Conservation (phyloP, 2,329 filamentous ascomycete species). For the Aspergillus sp. region DNA sequence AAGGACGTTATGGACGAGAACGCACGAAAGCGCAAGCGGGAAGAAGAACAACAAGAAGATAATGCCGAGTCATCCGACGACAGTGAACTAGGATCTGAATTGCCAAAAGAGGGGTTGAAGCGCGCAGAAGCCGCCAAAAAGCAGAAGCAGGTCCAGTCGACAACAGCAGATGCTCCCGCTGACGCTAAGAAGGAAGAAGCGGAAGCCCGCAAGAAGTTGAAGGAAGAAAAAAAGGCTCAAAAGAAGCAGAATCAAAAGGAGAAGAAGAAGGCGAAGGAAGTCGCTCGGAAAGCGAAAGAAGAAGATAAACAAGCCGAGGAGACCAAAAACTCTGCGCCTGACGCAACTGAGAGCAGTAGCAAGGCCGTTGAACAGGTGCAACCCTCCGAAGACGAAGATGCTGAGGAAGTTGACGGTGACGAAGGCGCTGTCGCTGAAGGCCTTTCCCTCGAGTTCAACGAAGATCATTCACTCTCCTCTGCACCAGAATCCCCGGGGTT, state of each 20-base stretch:
- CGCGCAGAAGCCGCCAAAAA: conserved; percentile 52
- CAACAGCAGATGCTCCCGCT: conserved; percentile 27
- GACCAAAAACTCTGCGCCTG: conserved; percentile 21
- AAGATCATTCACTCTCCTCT: conserved; percentile 45
- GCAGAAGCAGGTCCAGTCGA: conserved; percentile 55
- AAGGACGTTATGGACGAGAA: conserved; percentile 94
- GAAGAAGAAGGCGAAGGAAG: conserved; percentile 51
- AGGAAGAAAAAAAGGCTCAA: conserved; percentile 45
- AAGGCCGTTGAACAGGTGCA: conserved; percentile 25
- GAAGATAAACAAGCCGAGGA: conserved; percentile 37
- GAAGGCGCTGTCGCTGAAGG: conserved; percentile 53
- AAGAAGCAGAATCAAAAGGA: conserved; percentile 58
- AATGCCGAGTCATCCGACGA: conserved; percentile 50
- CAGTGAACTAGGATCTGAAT: conserved; percentile 46
- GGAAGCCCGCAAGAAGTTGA: conserved; percentile 42
- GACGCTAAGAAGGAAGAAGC: conserved; percentile 35
- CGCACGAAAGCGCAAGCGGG: conserved; percentile 75
- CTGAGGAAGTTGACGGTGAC: conserved; percentile 32
- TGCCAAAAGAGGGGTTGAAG: conserved; percentile 68
- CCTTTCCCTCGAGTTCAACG: conserved; percentile 54
- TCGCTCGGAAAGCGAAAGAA: conserved; percentile 40
- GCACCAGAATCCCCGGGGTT: conserved; percentile 60
- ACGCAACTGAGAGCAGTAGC: conserved; percentile 22
- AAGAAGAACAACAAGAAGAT: conserved; percentile 47
- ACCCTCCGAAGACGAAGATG: conserved; percentile 28